A percentile compares a stretch with the other conserved stretches of the same genome.
These are phyloP conservation scores for Chamaecyparis obtusa DNA, from an alignment of 75 land plant genomes.

Conservation along the genomic window DNA sequence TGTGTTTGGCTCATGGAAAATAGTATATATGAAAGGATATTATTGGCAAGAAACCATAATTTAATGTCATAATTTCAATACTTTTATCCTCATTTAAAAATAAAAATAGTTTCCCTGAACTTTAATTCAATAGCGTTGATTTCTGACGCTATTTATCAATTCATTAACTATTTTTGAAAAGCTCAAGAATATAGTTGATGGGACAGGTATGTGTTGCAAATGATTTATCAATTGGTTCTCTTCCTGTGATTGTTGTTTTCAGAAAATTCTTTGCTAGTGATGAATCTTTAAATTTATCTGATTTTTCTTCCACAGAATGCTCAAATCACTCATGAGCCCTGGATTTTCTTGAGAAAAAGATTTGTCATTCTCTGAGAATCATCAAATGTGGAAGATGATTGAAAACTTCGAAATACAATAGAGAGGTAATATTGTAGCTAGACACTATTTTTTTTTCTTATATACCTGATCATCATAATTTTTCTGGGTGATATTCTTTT, in stretches of 20 bases:
- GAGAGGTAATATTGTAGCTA: neutral
- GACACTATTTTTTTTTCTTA: neutral
- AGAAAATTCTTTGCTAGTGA: neutral
- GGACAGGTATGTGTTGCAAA: neutral
- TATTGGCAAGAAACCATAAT: constrained; percentile 12
- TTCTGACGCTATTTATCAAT: neutral
- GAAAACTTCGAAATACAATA: neutral
- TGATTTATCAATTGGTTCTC: constrained; percentile 2
- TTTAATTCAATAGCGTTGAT: no score
- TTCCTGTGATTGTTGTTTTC: neutral
- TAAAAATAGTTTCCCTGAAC: neutral
- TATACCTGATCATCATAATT: neutral
- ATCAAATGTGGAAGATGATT: neutral
- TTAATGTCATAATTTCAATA: neutral
- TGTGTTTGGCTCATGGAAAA: constrained; percentile 26
- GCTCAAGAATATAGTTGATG: neutral
- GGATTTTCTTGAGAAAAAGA: neutral
- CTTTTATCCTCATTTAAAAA: neutral
- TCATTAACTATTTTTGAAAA: neutral
- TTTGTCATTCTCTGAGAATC: neutral
- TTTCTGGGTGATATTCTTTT: neutral
- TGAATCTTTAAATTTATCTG: neutral
- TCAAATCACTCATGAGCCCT: neutral
- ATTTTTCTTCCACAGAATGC: neutral
- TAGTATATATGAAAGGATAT: constrained; percentile 30